Evolutionary conservation across 768 basidiomycete species (phyloP), one percentile per base, ranked within the genome.

Genomic region (Lactarius pseudohatsudake): DNA sequence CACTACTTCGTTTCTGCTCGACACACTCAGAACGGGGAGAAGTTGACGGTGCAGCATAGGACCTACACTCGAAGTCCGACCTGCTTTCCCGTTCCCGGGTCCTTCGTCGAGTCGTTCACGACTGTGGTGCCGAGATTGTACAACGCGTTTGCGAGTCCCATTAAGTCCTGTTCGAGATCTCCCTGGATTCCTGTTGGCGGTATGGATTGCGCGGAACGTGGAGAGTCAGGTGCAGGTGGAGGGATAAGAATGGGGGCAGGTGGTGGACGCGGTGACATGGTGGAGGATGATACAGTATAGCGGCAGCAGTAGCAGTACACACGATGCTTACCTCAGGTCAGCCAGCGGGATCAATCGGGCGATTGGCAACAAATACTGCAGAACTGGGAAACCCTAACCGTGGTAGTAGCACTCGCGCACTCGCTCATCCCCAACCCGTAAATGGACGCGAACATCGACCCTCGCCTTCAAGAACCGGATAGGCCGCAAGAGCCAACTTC

Each of bases 91-190:
- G 72, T 72, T 40, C 82, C 86, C 15, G 85, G 82, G 64, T 86
- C 91, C 76, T 90, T 92, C 16, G 89, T 90, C 3, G 89, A 86
- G 74, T 93, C 91, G 57, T 88, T 90, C 72, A 92, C 87, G 26
- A 92, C 90, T 0, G 91, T 92, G 5, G 90, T 91, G 28, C 90
- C 91, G 8, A 70, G 26, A 26, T 92, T 91, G 73, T 92, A 92
- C 30, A 93, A 76, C 2, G 87, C 86, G 62, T 89, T 89, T 16
- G 89, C 90, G 18, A 93, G 85, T 0, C 88, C 90, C 30, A 91
- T 78, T 2, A 93, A 74, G 74, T 93, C 91, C 22, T 88, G 77
- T 73, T 92, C 91, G 20, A 92, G 74, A 71, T 92, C 90, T 9
- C 91, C 91, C 70, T 91, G 89, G 1, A 77, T 38, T 0, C 91